Conservation (phyloP, 2,329 filamentous ascomycete genomes). For the Pseudocercospora musae region DNA sequence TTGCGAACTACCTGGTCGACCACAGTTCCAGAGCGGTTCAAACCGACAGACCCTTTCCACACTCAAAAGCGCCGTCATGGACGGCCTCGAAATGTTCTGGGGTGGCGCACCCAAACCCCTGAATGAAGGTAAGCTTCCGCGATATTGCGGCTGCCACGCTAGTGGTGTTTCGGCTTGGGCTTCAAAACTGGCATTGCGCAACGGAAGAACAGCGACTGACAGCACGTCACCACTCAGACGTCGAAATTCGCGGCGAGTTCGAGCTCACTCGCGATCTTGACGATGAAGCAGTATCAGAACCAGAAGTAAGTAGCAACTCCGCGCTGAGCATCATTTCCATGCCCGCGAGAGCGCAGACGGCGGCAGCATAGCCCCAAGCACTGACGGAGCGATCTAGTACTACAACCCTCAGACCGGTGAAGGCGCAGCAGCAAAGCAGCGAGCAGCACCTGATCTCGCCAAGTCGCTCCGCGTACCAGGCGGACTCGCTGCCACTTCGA, state of each 20-base stretch:
- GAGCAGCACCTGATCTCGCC: neutral
- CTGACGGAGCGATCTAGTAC: slow-evolving; percentile 12
- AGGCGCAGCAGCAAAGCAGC: neutral
- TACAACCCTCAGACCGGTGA: slow-evolving; percentile 20
- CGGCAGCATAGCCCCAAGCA: neutral
- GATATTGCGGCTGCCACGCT: neutral
- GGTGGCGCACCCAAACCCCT: slow-evolving; percentile 17
- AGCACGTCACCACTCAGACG: neutral
- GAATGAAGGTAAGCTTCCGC: slow-evolving; percentile 13
- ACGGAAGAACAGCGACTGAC: neutral
- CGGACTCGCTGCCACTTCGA: slow-evolving; percentile 41
- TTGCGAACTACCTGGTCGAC: neutral
- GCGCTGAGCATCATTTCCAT: neutral
- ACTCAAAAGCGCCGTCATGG: slow-evolving; percentile 2
- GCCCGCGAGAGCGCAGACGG: neutral
- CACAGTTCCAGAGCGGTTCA: neutral
- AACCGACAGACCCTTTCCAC: slow-evolving; percentile 54
- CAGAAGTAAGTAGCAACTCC: slow-evolving; percentile 12
- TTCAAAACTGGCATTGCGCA: neutral
- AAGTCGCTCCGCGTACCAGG: slow-evolving; percentile 35
- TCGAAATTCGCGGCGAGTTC: neutral
- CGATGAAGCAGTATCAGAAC: slow-evolving; percentile 5
- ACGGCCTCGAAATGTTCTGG: slow-evolving; percentile 19
- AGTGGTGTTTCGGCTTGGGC: neutral
- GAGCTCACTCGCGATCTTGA: neutral